Conservation (phyloP, 2,329 filamentous ascomycete species). For the Aspergillus japonicus region DNA sequence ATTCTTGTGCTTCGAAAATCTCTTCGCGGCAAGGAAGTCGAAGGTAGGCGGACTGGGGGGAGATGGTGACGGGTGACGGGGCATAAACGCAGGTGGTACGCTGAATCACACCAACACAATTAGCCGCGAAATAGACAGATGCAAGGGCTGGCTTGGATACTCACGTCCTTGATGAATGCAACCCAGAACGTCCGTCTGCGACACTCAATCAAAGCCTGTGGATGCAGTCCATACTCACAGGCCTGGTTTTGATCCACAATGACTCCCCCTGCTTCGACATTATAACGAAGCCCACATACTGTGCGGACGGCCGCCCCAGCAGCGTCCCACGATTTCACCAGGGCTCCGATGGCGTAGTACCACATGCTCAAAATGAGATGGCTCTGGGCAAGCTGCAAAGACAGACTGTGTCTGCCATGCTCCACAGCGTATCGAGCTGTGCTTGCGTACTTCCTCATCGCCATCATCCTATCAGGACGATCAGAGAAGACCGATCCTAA, state of each 20-base stretch:
- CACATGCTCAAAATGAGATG: constrained; percentile 67
- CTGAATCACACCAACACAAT: constrained; percentile 28
- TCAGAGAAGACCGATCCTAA: constrained; percentile 57
- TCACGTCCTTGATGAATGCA: constrained; percentile 66
- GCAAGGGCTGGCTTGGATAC: constrained; percentile 19
- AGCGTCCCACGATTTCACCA: constrained; percentile 62
- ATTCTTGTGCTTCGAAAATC: constrained; percentile 61
- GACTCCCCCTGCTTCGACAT: constrained; percentile 58
- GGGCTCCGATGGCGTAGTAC: constrained; percentile 61
- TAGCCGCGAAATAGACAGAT: constrained; percentile 14
- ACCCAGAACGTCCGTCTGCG: constrained; percentile 71
- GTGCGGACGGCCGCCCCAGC: constrained; percentile 62
- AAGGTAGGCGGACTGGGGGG: constrained; percentile 64
- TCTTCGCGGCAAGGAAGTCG: constrained; percentile 63
- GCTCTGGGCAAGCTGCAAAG: constrained; percentile 65
- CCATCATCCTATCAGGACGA: constrained; percentile 44
- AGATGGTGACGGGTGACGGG: constrained; percentile 55
- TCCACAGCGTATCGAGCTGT: constrained; percentile 60
- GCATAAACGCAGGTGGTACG: constrained; percentile 62
- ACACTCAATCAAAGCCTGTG: constrained; percentile 62
- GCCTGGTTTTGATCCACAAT: constrained; percentile 45
- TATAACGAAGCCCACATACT: constrained; percentile 60
- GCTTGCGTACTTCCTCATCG: constrained; percentile 51
- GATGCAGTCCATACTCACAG: constrained; percentile 59
- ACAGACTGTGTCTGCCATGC: constrained; percentile 52